phyloP scores from a whole-genome alignment of 768 basidiomycete genomes.

The Leccinum longicurvipes region DNA sequence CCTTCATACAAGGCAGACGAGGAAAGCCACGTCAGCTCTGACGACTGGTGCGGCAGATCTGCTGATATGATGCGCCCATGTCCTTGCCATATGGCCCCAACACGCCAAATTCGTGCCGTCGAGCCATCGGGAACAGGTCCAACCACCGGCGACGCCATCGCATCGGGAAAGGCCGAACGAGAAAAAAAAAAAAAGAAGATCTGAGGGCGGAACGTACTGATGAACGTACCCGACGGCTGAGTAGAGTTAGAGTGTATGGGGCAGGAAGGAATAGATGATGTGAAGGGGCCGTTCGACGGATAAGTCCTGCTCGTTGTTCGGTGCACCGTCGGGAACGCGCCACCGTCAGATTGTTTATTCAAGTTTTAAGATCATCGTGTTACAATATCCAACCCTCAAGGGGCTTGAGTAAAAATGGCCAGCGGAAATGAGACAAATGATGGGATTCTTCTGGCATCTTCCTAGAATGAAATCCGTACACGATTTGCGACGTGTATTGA shows the following conservation, averaged over 20 bases:
- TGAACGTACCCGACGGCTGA: neutral
- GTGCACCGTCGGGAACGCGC: neutral
- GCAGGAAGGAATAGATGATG: neutral
- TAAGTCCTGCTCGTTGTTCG: neutral
- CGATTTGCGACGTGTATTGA: too few species aligned
- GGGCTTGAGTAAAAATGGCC: neutral
- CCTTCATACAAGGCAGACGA: neutral
- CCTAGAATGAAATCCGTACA: too few species aligned
- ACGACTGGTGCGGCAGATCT: too few species aligned
- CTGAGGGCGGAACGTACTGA: constrained; percentile 45
- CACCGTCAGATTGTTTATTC: neutral
- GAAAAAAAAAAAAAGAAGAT: neutral
- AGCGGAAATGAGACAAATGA: neutral
- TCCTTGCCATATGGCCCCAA: constrained; percentile 16
- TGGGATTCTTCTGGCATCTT: too few species aligned
- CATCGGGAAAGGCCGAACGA: neutral
- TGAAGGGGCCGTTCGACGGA: neutral
- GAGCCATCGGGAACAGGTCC: constrained; percentile 37
- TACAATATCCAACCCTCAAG: neutral
- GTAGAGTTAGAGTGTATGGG: neutral
- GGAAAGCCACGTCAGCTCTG: too few species aligned
- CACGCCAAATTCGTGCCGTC: constrained; percentile 68
- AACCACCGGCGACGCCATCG: neutral
- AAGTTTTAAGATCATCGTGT: neutral
- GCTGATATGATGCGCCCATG: constrained; percentile 4